Percentiles rank a stretch among this genome's conserved stretches.
These are phyloP conservation scores for Exophiala spinifera DNA, from an alignment of 2,329 filamentous ascomycete genomes.

Conservation along the genomic window DNA sequence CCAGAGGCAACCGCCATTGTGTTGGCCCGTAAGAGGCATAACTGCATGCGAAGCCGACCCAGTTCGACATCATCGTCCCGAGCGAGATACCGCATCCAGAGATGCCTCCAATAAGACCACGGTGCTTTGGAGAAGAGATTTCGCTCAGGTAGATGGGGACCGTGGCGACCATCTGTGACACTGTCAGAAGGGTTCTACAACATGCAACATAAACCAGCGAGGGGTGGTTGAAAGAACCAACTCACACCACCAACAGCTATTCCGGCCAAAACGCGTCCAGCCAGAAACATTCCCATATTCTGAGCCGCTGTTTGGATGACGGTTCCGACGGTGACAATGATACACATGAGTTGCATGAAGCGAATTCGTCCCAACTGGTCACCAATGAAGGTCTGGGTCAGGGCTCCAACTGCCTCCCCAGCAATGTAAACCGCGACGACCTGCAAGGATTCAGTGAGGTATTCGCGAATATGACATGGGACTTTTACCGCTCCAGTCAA, in stretches of 20 bases:
- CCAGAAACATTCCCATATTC: constrained; percentile 61
- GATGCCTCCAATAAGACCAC: constrained; percentile 72
- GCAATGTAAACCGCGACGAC: constrained; percentile 60
- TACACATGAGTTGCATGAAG: constrained; percentile 57
- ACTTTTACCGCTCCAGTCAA: constrained; percentile 51
- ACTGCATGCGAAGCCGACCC: constrained; percentile 69
- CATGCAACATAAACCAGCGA: too few relatives aligned
- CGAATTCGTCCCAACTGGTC: constrained; percentile 54
- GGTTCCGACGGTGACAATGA: constrained; percentile 67
- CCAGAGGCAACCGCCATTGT: constrained; percentile 78
- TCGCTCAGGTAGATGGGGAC: constrained; percentile 28
- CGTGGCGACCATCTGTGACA: constrained; percentile 23
- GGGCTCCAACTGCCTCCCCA: constrained; percentile 55
- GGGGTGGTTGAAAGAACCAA: constrained; percentile 50
- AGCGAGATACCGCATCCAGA: constrained; percentile 83
- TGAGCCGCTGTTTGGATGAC: constrained; percentile 61
- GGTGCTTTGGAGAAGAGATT: constrained; percentile 57
- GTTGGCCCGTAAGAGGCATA: constrained; percentile 60
- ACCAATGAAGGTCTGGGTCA: constrained; percentile 53
- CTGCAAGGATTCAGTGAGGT: constrained; percentile 25
- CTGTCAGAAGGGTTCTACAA: too few relatives aligned
- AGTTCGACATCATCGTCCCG: constrained; percentile 70
- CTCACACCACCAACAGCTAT: constrained; percentile 78
- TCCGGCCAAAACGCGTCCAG: constrained; percentile 71
- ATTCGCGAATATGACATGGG: background rate